Evolutionary conservation across 352 stramenopile species (phyloP).

Genomic region (Pythium volutum): DNA sequence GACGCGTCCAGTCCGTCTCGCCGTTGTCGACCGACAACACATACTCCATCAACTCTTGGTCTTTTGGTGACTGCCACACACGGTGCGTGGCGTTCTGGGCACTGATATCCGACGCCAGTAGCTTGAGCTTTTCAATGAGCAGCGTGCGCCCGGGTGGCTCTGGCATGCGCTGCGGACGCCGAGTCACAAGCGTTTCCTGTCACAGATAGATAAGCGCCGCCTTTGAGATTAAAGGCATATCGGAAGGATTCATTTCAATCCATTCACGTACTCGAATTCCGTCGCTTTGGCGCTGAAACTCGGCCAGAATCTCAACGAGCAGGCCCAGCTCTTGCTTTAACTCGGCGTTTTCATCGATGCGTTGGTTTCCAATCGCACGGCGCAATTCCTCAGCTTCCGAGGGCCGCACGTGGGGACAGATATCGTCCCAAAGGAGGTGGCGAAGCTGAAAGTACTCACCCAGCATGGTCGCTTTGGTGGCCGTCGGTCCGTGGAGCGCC

Average conservation of each 20-base stretch:
- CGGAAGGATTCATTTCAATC: background rate
- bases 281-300: conserved; percentile 82
- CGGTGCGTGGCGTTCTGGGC: conserved; percentile 8
- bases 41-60: conserved; percentile 62
- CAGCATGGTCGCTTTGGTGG: conserved; percentile 17
- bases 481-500: background rate
- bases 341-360: conserved; percentile 71
- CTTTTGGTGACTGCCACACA: conserved; percentile 30
- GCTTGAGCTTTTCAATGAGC: conserved; percentile 73
- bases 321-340: conserved; percentile 52
- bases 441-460: conserved; percentile 68
- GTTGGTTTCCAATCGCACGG: conserved; percentile 48
- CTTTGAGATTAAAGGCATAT: background rate
- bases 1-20: background rate
- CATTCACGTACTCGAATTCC: conserved; percentile 47
- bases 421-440: conserved; percentile 75
- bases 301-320: conserved; percentile 68
- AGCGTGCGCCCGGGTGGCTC: conserved; percentile 62
- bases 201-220: background rate
- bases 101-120: conserved; percentile 50
- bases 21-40: conserved; percentile 27
- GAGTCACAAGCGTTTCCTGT: conserved; percentile 58
- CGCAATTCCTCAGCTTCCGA: conserved; percentile 67
- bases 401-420: conserved; percentile 41
- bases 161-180: conserved; percentile 35